Base-by-base conservation (phyloP, 164 flowering plant species). In the Liriodendron chinense region DNA sequence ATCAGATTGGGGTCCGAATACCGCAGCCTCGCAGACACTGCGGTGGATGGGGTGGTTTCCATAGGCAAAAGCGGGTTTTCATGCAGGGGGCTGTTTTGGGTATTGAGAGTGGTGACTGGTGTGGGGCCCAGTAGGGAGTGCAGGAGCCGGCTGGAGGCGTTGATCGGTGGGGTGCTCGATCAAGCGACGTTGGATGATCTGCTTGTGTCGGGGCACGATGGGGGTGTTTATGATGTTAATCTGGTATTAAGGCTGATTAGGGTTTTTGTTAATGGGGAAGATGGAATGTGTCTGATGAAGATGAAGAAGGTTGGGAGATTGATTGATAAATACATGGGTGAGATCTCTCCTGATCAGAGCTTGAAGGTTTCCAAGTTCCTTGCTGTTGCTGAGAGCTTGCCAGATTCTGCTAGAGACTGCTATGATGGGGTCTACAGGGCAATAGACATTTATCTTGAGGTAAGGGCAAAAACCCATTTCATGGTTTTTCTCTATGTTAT, bases 381-480 rank as follows among this genome's bases (percentile, higher is more conserved):
- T 25, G 93, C 85, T 7, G 91, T 94, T 75, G 95, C 95, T 9
- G 92, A 90, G 82, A 85, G 94, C 78, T 80, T 94, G 79, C 97
- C 98, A 21, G 97, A 90, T 80, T 83, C 80, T 75, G 98, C 97
- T 14, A 93, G 98, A 76, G 91, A 88, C 72, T 87, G 86, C 83
- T 92, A 80, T 87, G 98, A 94, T 88, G 93, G 90, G 22, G 91
- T 92, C 21, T 94, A 94, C 82, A 90, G 91, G 82, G 97, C 98
- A 21, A 85, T 93, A 82, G 98, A 94, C 71, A 91, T 93, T 82
- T 94, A 89, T 82, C 90, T 93, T 71, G 83, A 89, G 97, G 98
- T 94, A 72, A 78, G 14, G 24, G 10, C n/a, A 26, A 25, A 43
- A 12, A 50, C 72, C 72, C 34, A 50, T 68, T n/a, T 13, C 21